Conservation (phyloP, 73 alveolate species). For the Paramecium bursaria region DNA sequence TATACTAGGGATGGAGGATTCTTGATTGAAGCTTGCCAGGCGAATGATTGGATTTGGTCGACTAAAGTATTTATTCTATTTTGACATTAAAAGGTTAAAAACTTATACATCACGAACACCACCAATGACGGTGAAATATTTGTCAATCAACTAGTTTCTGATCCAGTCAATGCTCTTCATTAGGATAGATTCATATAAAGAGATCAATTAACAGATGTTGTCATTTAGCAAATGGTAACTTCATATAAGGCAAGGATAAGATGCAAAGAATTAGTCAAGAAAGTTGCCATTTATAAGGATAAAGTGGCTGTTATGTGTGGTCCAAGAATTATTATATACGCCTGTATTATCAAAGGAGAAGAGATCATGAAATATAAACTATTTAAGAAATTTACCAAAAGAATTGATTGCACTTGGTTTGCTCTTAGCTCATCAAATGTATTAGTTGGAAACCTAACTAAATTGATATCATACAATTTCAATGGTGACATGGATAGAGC, state of each 20-base stretch:
- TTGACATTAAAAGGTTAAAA: not conserved
- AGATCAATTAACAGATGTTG: constrained; percentile 68
- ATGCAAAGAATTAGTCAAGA: constrained; percentile 67
- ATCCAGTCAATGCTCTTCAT: constrained; percentile 46
- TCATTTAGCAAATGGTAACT: constrained; percentile 47
- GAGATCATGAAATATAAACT: constrained; percentile 62
- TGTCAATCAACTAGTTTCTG: constrained; percentile 17
- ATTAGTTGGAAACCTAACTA: constrained; percentile 18
- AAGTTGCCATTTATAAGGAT: constrained; percentile 61
- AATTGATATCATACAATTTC: constrained; percentile 47
- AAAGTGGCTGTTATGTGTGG: constrained; percentile 63
- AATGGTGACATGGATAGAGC: constrained; percentile 67
- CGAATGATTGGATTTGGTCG: constrained; percentile 68
- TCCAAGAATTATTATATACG: constrained; percentile 40
- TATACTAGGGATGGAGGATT: constrained; percentile 69
- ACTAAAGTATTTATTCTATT: constrained; percentile 2
- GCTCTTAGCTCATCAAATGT: constrained; percentile 48
- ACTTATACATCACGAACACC: not conserved
- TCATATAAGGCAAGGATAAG: constrained; percentile 50
- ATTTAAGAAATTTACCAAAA: constrained; percentile 59
- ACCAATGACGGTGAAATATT: constrained; percentile 70
- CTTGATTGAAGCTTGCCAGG: constrained; percentile 43
- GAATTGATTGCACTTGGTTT: constrained; percentile 52
- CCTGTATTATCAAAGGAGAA: constrained; percentile 44
- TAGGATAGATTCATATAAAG: constrained; percentile 58